phyloP scores from a whole-genome alignment of 1,284 basidiomycete genomes.

The Malassezia sp. region DNA sequence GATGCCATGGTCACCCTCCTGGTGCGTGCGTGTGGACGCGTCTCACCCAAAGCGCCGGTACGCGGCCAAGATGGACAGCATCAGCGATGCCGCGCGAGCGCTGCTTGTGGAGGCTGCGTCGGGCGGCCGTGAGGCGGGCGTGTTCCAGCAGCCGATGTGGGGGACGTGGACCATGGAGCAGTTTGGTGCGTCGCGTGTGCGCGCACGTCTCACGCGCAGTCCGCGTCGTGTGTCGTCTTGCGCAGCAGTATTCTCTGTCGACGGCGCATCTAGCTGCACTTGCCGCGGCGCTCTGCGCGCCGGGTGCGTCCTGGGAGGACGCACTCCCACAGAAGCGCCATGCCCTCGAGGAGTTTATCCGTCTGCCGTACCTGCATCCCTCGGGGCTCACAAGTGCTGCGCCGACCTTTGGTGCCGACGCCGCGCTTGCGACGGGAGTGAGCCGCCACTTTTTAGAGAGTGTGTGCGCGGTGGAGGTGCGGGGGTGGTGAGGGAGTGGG shows the following conservation, averaged over 20 bases:
- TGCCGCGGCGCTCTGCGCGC: slow-evolving; percentile 3
- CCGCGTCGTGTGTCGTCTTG: not conserved
- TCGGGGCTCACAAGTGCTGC: slow-evolving; percentile 15
- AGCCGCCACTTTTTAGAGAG: slow-evolving; percentile 28
- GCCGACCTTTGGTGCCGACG: slow-evolving; percentile 11
- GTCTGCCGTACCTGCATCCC: slow-evolving; percentile 25
- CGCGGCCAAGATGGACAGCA: slow-evolving; percentile 18
- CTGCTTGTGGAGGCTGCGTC: slow-evolving; percentile 23
- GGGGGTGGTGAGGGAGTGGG: no score
- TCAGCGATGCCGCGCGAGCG: slow-evolving; percentile 18
- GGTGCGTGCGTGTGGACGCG: slow-evolving; percentile 13
- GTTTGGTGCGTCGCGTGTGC: slow-evolving; percentile 27
- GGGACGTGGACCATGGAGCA: slow-evolving; percentile 35
- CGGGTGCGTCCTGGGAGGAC: not conserved
- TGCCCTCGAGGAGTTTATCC: slow-evolving; percentile 24
- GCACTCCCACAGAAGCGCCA: slow-evolving; percentile 1
- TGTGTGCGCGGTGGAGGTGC: slow-evolving; percentile 35
- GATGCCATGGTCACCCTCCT: slow-evolving; percentile 18
- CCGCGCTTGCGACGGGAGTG: slow-evolving; percentile 1
- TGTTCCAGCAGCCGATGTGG: slow-evolving; percentile 29
- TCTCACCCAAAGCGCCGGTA: slow-evolving; percentile 19
- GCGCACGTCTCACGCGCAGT: not conserved
- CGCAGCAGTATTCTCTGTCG: slow-evolving; percentile 10
- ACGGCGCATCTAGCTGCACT: slow-evolving; percentile 6
- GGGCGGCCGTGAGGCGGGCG: slow-evolving; percentile 22